phyloP scores from a whole-genome alignment of 176 grass and related monocot species.

The Oryza nivara region DNA sequence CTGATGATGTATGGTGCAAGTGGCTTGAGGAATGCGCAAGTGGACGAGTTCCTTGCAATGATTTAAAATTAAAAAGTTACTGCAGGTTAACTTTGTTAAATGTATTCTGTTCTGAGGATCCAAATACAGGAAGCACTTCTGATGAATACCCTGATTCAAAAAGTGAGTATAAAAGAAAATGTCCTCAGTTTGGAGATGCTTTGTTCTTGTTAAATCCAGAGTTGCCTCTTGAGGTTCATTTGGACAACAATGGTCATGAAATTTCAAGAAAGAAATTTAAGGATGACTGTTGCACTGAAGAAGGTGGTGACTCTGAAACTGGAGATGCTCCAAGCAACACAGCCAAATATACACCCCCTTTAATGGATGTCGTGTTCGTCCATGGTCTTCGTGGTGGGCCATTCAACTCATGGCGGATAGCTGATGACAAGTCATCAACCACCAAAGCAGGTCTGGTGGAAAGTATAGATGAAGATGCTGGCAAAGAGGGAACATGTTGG shows the following conservation, averaged over 20 bases:
- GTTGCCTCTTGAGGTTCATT: constrained; percentile 60
- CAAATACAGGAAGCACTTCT: constrained; percentile 41
- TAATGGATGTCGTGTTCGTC: constrained; percentile 88
- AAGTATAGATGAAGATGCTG: constrained; percentile 94
- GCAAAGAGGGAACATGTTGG: constrained; percentile 95
- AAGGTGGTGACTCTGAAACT: constrained; percentile 26
- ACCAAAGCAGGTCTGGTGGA: constrained; percentile 93
- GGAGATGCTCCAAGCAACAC: constrained; percentile 18
- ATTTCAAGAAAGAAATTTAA: constrained; percentile 49
- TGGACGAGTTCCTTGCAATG: constrained; percentile 68
- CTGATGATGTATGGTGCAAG: constrained; percentile 82
- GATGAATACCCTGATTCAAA: constrained; percentile 48
- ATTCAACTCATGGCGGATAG: constrained; percentile 98
- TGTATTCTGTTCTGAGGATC: constrained; percentile 55
- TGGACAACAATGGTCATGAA: constrained; percentile 48
- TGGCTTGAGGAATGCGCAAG: constrained; percentile 93
- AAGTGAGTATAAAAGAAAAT: constrained; percentile 63
- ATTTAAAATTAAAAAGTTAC: constrained; percentile 87
- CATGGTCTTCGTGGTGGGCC: constrained; percentile 93
- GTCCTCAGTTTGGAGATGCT: constrained; percentile 77
- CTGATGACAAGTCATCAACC: constrained; percentile 96
- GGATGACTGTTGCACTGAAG: constrained; percentile 39
- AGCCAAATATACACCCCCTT: constrained; percentile 39
- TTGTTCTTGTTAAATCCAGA: constrained; percentile 93
- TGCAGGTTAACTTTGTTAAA: constrained; percentile 82